Base-by-base conservation (phyloP, 345 rosid genomes). In the Geranium brycei region DNA sequence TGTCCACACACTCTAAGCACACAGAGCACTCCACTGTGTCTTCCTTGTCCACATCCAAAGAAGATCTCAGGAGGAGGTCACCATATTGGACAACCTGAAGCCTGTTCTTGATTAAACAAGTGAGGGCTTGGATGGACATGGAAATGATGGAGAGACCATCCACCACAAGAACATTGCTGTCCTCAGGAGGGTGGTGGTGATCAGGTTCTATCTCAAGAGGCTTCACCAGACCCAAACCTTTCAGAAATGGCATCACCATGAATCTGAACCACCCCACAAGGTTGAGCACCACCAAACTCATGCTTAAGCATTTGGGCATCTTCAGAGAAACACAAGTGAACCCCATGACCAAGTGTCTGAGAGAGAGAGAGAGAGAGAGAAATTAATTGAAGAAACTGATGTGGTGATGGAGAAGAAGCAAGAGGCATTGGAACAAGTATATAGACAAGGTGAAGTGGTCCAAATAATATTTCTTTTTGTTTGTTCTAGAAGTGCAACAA, bases 1-100 rank as follows among this genome's bases (percentile, higher is more conserved):
- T 13, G 53, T 62, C 66, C 1, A 71, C 28, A 10, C 19, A 31
- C 16, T 67, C 58, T 8, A 66, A 32, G 59, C 74, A 71, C 19
- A 66, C 32, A 0, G 68, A 31, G 16, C 62, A 58, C 17, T 35
- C 41, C 51, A 15, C 28, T 5, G 17, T 4, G 14, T 17, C 28
- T 15, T 13, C 28, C 28, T 23, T 1, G 28, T 23, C 28, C 28
- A 23, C 28, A 23, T 23, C 28, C 28, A 23, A 23, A 23, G 28
- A 23, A 23, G 28, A 23, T 23, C 28, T 23, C 28, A 23, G 8
- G 28, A 58, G 60, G 60, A 58, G 28, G 6, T 58, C 60, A 5
- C 60, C 60, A 5, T 58, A 58, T 17, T 17, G 28, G 8, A 58
- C 28, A 8, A 58, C 14, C 14, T 12, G 60, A 28, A 58, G 60